Conservation (phyloP, 2,329 filamentous ascomycete genomes). For the Colletotrichum sp. region DNA sequence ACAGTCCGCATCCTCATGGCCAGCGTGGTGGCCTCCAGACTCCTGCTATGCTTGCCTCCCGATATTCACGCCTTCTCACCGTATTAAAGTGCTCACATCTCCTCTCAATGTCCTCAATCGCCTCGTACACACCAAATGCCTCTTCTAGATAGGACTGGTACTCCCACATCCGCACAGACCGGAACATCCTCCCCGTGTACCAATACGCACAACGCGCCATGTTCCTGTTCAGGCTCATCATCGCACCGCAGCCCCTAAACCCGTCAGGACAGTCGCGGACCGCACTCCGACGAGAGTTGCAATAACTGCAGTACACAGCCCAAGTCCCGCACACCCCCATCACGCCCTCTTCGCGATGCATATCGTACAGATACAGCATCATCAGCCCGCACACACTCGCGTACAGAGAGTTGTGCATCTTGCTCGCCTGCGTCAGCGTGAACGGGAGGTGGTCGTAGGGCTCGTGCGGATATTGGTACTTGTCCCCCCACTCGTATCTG, state of each 20-base stretch:
- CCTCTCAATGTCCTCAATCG: background rate
- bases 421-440: background rate
- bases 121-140: background rate
- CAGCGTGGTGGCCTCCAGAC: background rate
- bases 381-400: background rate
- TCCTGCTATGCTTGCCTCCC: background rate
- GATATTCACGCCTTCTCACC: background rate
- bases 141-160: background rate
- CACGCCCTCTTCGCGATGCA: background rate
- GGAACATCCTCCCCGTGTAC: background rate
- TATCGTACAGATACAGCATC: background rate
- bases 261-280: background rate
- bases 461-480: background rate
- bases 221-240: background rate
- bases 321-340: background rate
- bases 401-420: background rate
- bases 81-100: background rate
- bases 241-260: background rate
- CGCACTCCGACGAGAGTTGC: background rate
- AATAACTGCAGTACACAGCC: background rate
- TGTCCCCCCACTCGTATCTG: background rate
- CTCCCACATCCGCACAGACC: background rate
- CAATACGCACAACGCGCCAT: background rate
- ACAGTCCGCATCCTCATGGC: background rate
- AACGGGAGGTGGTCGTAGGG: background rate